These are phyloP conservation scores for Talaromyces sp. DNA, from an alignment of 2,329 filamentous ascomycete genomes.

Conservation along the genomic window DNA sequence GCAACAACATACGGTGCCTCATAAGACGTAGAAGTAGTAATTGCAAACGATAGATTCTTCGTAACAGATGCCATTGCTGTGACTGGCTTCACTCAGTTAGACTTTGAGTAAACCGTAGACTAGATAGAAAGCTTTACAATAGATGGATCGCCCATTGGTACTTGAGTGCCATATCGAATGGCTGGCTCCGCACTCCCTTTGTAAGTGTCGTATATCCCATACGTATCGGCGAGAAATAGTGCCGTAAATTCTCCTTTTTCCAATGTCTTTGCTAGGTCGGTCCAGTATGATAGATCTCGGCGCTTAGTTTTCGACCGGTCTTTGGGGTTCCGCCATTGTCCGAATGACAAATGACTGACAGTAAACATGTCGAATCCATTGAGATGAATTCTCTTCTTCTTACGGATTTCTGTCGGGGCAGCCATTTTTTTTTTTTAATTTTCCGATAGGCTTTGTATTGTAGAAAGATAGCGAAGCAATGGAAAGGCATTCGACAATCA, in stretches of 20 bases:
- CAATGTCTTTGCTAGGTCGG: slow-evolving; percentile 45
- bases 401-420: background rate
- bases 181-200: slow-evolving; percentile 58
- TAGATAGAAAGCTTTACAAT: background rate
- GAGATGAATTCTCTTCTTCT: slow-evolving; percentile 29
- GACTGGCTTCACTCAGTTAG: slow-evolving; percentile 43
- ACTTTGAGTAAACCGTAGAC: background rate
- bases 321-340: slow-evolving; percentile 28
- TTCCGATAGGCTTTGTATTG: background rate
- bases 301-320: slow-evolving; percentile 37
- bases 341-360: slow-evolving; percentile 35
- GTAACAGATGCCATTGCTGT: slow-evolving; percentile 67
- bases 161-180: slow-evolving; percentile 62
- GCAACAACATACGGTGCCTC: slow-evolving; percentile 69
- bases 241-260: slow-evolving; percentile 50
- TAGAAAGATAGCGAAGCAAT: background rate
- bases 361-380: slow-evolving; percentile 42
- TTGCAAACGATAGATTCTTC: slow-evolving; percentile 63
- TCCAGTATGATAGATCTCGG: slow-evolving; percentile 47
- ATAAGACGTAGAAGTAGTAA: slow-evolving; percentile 66
- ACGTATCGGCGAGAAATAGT: slow-evolving; percentile 52
- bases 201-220: slow-evolving; percentile 66
- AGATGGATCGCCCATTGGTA: slow-evolving; percentile 67
- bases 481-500: background rate
- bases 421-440: background rate